These are phyloP conservation scores for Cercospora sesami DNA, from an alignment of 2,329 filamentous ascomycete genomes.

Conservation along the genomic window DNA sequence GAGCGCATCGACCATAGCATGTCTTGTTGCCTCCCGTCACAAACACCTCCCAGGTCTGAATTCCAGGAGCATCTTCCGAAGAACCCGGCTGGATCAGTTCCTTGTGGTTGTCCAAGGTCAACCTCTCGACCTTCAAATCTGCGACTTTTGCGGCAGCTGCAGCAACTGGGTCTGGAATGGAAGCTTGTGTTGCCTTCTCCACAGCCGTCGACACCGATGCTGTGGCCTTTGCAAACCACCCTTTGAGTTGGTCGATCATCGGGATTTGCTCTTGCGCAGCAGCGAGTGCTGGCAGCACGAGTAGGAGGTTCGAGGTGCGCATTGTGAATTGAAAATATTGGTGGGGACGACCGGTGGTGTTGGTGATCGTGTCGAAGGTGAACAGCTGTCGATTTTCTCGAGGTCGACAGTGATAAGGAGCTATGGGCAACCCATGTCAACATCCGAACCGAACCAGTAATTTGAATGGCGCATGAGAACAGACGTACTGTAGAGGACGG, in stretches of 20 bases:
- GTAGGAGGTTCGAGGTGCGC: conserved; percentile 55
- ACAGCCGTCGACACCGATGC: conserved; percentile 57
- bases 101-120: conserved; percentile 72
- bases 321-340: conserved; percentile 37
- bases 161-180: conserved; percentile 43
- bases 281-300: conserved; percentile 54
- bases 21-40: conserved; percentile 76
- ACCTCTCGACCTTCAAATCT: conserved; percentile 53
- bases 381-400: conserved; percentile 1
- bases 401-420: conserved; percentile 14
- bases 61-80: conserved; percentile 56
- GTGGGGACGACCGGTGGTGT: not conserved
- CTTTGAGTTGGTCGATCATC: conserved; percentile 61
- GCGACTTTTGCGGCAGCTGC: conserved; percentile 52
- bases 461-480: not conserved
- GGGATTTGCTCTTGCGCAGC: conserved; percentile 60
- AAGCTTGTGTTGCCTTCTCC: conserved; percentile 51
- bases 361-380: not conserved
- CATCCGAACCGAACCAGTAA: not conserved
- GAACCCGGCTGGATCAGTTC: conserved; percentile 64
- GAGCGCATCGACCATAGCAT: conserved; percentile 69
- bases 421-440: conserved; percentile 8
- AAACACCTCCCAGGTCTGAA: conserved; percentile 75
- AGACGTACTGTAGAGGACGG: conserved; percentile 6
- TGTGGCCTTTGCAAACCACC: conserved; percentile 57